Evolutionary conservation across 305 asterid species (phyloP).

Genomic region (Fraxinus greggii): DNA sequence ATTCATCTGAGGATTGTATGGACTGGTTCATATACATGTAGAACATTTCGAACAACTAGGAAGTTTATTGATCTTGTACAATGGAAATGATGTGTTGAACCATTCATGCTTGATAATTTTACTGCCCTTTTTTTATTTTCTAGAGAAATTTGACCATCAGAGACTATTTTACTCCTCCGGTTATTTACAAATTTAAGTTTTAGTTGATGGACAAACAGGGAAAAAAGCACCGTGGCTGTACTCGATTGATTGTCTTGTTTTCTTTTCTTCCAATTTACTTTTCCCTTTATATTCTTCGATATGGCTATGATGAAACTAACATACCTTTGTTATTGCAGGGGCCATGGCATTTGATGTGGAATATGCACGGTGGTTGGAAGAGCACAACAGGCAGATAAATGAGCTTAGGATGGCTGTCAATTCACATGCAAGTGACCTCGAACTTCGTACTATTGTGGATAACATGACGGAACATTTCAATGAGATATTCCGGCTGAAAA

Average conservation of each 20-base stretch:
- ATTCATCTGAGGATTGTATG: neutral
- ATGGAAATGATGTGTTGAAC: neutral
- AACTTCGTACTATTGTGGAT: slow-evolving; percentile 42
- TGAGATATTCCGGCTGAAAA: slow-evolving; percentile 54
- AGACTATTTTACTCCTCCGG: neutral
- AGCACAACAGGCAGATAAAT: slow-evolving; percentile 40
- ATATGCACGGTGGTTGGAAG: slow-evolving; percentile 56
- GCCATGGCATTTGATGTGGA: slow-evolving; percentile 57
- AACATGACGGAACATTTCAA: slow-evolving; percentile 37
- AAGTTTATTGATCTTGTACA: neutral
- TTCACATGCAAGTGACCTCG: slow-evolving; percentile 52
- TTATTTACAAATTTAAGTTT: neutral
- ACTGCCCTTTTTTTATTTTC: neutral
- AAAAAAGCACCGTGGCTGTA: neutral
- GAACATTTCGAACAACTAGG: neutral
- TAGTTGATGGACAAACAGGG: neutral
- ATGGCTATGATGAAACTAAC: neutral
- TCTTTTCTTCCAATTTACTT: neutral
- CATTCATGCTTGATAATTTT: neutral
- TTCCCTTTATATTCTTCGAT: neutral
- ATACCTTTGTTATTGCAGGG: slow-evolving; percentile 34
- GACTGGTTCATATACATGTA: neutral
- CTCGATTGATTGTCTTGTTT: neutral
- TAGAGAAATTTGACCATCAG: neutral
- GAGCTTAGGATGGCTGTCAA: slow-evolving; percentile 49